A percentile compares a stretch with the other conserved stretches of the same genome.
These are phyloP conservation scores for Chaetomiaceae sp. DNA, from an alignment of 2,329 filamentous ascomycete species.

Conservation along the genomic window DNA sequence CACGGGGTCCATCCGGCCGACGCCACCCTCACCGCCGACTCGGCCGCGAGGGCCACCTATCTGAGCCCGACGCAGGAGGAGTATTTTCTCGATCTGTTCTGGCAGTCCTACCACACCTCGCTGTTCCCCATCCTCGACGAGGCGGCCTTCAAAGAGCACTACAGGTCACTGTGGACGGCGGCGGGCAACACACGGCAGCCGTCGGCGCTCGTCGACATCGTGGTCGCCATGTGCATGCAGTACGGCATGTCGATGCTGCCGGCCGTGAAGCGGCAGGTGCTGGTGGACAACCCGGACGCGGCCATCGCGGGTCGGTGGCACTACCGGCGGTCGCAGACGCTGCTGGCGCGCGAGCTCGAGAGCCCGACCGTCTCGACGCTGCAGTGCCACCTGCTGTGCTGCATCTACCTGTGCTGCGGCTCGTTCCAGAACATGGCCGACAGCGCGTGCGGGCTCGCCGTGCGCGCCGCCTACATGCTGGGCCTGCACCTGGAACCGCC, in stretches of 20 bases:
- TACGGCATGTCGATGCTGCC: conserved; percentile 28
- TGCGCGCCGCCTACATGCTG: conserved; percentile 41
- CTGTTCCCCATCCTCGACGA: conserved; percentile 34
- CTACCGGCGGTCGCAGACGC: conserved; percentile 40
- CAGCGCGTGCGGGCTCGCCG: conserved; percentile 33
- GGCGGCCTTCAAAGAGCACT: conserved; percentile 33
- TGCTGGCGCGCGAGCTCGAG: conserved; percentile 41
- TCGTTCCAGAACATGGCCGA: conserved; percentile 45
- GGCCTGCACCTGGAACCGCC: conserved; percentile 44
- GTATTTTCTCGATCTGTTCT: conserved; percentile 36
- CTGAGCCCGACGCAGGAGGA: conserved; percentile 35
- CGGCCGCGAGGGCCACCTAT: conserved; percentile 16
- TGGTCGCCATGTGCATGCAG: conserved; percentile 47
- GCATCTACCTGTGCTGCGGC: conserved; percentile 41
- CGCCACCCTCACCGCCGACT: not conserved
- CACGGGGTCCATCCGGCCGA: not conserved
- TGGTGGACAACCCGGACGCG: conserved; percentile 28
- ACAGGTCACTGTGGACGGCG: conserved; percentile 34
- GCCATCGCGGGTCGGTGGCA: conserved; percentile 40
- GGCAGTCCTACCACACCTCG: conserved; percentile 34
- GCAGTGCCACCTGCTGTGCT: conserved; percentile 41
- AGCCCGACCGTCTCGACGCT: conserved; percentile 41
- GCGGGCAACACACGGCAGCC: conserved; percentile 30
- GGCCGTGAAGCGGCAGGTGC: conserved; percentile 16
- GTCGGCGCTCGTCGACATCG: conserved; percentile 46